phyloP scores from a whole-genome alignment of 2,329 filamentous ascomycete genomes.

The Penicillium sp. region DNA sequence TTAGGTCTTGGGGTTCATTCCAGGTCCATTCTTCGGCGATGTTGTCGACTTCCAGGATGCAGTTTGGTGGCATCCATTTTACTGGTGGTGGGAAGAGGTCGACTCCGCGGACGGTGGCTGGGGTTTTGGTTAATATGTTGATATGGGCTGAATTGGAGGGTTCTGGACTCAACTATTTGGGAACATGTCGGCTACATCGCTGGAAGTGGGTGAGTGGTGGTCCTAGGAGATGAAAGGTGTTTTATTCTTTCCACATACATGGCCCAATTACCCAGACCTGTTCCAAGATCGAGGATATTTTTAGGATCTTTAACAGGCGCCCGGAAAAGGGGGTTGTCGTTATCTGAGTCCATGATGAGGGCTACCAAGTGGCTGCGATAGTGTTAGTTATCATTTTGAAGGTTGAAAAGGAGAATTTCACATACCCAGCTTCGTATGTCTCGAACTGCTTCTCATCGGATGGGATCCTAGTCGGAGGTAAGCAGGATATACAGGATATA shows the following conservation, averaged over 20 bases:
- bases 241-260: slow-evolving; percentile 4
- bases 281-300: slow-evolving; percentile 8
- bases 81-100: slow-evolving; percentile 27
- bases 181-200: slow-evolving; percentile 22
- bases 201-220: slow-evolving; percentile 5
- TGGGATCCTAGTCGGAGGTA: slow-evolving; percentile 4
- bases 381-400: neutral
- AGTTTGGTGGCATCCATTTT: slow-evolving; percentile 29
- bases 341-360: slow-evolving; percentile 13
- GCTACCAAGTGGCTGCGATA: slow-evolving; percentile 11
- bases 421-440: slow-evolving; percentile 17
- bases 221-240: neutral
- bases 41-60: slow-evolving; percentile 27
- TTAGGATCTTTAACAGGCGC: slow-evolving; percentile 10
- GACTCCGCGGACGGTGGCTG: slow-evolving; percentile 20
- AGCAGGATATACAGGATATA: neutral
- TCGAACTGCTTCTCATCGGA: slow-evolving; percentile 18
- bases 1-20: slow-evolving; percentile 23
- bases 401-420: neutral
- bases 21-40: slow-evolving; percentile 24
- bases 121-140: neutral
- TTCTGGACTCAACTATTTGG: slow-evolving; percentile 4
- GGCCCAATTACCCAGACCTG: slow-evolving; percentile 5
- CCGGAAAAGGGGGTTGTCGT: slow-evolving; percentile 12
- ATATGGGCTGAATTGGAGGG: neutral